A percentile compares a stretch with the other conserved stretches of the same genome.
phyloP scores from a whole-genome alignment of 345 rosid species.

The Citropsis articulata region DNA sequence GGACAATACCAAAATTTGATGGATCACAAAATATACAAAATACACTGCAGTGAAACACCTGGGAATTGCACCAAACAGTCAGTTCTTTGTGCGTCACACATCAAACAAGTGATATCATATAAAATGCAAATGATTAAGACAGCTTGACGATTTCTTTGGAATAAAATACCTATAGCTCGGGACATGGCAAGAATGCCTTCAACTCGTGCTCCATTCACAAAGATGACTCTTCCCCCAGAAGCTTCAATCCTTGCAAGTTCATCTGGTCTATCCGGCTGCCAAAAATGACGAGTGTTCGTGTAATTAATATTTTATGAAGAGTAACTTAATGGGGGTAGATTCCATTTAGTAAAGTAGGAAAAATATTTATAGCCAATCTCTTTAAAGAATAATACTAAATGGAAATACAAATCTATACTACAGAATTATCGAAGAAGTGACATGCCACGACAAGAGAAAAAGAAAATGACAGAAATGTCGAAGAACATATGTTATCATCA shows the following conservation, averaged over 20 bases:
- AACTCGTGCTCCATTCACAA: slow-evolving; percentile 62
- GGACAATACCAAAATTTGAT: neutral
- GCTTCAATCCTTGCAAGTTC: slow-evolving; percentile 71
- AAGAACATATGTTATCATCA: neutral
- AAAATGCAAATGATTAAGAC: neutral
- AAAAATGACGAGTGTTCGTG: neutral
- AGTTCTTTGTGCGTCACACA: neutral
- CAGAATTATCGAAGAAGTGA: neutral
- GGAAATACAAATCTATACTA: neutral
- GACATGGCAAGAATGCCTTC: slow-evolving; percentile 89
- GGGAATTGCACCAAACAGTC: neutral
- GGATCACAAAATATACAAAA: neutral
- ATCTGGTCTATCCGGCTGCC: slow-evolving; percentile 81
- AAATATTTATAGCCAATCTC: neutral
- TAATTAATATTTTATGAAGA: neutral
- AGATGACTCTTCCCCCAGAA: slow-evolving; percentile 64
- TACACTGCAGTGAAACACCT: neutral
- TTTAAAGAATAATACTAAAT: neutral
- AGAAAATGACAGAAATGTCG: neutral
- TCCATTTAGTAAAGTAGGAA: neutral
- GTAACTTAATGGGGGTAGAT: neutral
- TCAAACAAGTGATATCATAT: neutral
- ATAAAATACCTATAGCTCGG: slow-evolving; percentile 71
- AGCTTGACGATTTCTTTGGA: neutral
- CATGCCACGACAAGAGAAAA: neutral